Base-by-base conservation (phyloP, 805 yeast genomes). In the Ogataea paradorogensis region DNA sequence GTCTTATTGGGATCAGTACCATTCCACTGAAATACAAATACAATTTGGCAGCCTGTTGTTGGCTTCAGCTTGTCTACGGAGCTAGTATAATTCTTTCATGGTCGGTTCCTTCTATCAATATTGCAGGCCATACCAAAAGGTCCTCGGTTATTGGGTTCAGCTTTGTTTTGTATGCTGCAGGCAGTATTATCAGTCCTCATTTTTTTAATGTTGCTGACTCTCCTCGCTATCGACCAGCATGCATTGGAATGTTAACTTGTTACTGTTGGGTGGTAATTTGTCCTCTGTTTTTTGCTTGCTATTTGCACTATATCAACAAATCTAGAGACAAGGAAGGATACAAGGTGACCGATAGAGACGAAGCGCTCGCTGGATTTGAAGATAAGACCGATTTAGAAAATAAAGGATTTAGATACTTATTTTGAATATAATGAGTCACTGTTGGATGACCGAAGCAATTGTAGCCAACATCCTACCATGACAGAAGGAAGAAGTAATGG, bases 61-160 rank as follows among this genome's bases (percentile, higher is more conserved):
- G 33, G 33, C 29, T 27, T 40, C 32, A 29, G 32, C 22, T 18
- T 27, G 21, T 53, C 23, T 54, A 45, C 36, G 39, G 40, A 9
- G 40, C 40, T 4, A 40, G 40, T 22, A 40, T 40, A 16, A 40
- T 40, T 31, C 16, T 40, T 29, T 24, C 33, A 3, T 40, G 45
- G 45, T 49, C 56, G 14, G 58, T 33, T 31, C 59, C 60, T 5
- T 57, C 46, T 33, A 40, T 49, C 29, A 50, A 57, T 50, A 58
- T 67, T 34, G 70, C 73, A 4, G 81, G 81, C 8, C 74, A 71
- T 51, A 74, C 81, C 13, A 76, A 76, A 60, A 73, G 73, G 51
- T 56, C 65, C 25, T 59, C 70, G 5, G 66, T 66, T 3, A 70
- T 66, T 46, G 74, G 76, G 3, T 48, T 68, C 26, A 52, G 63